phyloP scores from a whole-genome alignment of 768 basidiomycete species.

The Suillus subaureus region DNA sequence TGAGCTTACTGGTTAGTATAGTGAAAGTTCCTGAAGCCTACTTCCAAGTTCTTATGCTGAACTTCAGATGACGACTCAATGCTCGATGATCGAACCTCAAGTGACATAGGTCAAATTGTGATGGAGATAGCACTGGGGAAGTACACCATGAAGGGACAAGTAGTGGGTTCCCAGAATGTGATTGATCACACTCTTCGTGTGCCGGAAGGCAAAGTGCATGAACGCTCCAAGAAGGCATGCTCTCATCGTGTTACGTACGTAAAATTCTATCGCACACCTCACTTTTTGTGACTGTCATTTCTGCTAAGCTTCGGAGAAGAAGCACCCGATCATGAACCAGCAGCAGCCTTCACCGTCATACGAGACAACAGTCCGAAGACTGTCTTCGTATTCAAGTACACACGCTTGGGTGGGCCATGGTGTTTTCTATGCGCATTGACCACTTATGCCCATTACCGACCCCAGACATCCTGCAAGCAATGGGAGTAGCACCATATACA shows the following conservation, averaged over 20 bases:
- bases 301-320: conserved; percentile 17
- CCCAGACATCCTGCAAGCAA: conserved; percentile 22
- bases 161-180: accelerated
- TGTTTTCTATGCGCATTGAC: neutral
- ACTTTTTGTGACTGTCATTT: neutral
- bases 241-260: neutral
- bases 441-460: neutral
- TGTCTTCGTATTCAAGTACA: conserved; percentile 25
- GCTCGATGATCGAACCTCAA: conserved; percentile 9
- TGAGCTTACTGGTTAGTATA: conserved; percentile 20
- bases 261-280: neutral
- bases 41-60: neutral
- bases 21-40: neutral
- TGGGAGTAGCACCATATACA: conserved; percentile 19
- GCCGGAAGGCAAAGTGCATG: neutral
- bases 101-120: conserved; percentile 18
- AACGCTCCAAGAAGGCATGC: neutral
- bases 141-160: neutral
- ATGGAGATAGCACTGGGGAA: conserved; percentile 7
- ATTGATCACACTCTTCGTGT: neutral
- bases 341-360: accelerated
- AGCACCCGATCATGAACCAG: neutral
- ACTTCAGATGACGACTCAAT: conserved; percentile 25
- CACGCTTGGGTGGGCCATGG: conserved; percentile 14
- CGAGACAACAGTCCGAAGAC: conserved; percentile 6